Evolutionary conservation across 345 rosid genomes (phyloP), one percentile per base, ranked within the genome.

Genomic region (Citrus medica): DNA sequence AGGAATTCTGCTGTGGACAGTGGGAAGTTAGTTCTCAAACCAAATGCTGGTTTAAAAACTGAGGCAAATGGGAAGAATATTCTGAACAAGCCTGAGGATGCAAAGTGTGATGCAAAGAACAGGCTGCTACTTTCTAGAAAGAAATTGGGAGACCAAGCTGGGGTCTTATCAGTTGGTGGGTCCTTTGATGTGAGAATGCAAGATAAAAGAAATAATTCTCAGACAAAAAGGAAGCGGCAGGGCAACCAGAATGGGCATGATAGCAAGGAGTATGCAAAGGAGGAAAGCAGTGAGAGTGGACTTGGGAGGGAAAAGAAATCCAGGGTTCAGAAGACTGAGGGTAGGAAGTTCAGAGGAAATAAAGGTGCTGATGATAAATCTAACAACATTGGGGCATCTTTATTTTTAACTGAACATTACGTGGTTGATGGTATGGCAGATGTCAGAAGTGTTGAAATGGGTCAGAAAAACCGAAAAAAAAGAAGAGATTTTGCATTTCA

Each of bases 191-290:
- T 80, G 68, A 78, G 82, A 77, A 51, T 71, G 38, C 35, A 46
- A 80, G 88, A 82, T 59, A 81, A 68, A 77, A 81, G 25, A 69
- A 77, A 63, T 71, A 83, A 56, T 82, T 79, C 84, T 38, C 24
- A 58, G 80, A 85, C 79, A 81, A 88, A 86, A 79, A 80, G 89
- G 83, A 91, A 84, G 63, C 46, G 74, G 83, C 79, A 81, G 74
- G 82, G 78, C 60, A 82, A 71, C 80, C 82, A 75, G 73, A 81
- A 83, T 67, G 88, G 67, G 25, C 71, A 64, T 63, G 81, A 71
- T 7, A 72, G 67, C 73, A 74, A 69, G 80, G 30, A 77, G 38
- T 73, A 61, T 72, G 62, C 68, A 25, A 85, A 83, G 79, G 87
- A 87, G 73, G 89, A 82, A 78, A 79, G 76, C 55, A 68, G 86